These are phyloP conservation scores for Lentinula lateritia DNA, from an alignment of 768 basidiomycete genomes.

Conservation along the genomic window DNA sequence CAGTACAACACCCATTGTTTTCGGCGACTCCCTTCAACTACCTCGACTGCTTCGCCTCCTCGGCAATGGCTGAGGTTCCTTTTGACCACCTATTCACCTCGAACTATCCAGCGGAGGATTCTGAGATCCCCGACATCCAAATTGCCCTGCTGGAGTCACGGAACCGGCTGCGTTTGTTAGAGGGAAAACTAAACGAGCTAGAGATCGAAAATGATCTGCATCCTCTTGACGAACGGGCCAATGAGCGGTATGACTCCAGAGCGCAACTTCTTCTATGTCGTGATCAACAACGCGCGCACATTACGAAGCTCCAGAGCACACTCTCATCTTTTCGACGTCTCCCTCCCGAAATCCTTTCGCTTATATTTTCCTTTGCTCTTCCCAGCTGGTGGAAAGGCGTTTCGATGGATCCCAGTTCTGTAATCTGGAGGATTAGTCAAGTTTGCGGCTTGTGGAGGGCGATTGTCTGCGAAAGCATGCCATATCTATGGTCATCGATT, in stretches of 20 bases:
- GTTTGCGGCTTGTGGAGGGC: background rate
- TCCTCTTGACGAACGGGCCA: background rate
- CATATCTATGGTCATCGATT: background rate
- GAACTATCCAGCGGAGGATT: background rate
- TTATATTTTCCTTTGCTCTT: background rate
- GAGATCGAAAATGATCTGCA: background rate
- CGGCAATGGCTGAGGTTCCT: background rate
- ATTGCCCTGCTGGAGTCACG: background rate
- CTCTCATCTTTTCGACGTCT: conserved; percentile 2
- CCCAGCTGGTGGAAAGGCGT: background rate
- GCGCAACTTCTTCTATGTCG: background rate
- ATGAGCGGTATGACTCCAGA: background rate
- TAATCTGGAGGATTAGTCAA: background rate
- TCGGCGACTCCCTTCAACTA: background rate
- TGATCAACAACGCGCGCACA: background rate
- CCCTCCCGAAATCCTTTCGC: background rate
- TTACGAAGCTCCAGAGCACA: background rate
- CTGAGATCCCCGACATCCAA: background rate
- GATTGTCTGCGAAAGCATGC: background rate
- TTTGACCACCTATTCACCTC: background rate
- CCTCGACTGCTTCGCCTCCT: background rate
- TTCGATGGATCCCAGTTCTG: background rate
- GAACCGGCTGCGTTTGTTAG: background rate
- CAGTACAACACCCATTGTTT: background rate
- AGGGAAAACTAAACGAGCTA: background rate